These are phyloP conservation scores for Lenzites betulinus DNA, from an alignment of 768 basidiomycete genomes.

Conservation along the genomic window DNA sequence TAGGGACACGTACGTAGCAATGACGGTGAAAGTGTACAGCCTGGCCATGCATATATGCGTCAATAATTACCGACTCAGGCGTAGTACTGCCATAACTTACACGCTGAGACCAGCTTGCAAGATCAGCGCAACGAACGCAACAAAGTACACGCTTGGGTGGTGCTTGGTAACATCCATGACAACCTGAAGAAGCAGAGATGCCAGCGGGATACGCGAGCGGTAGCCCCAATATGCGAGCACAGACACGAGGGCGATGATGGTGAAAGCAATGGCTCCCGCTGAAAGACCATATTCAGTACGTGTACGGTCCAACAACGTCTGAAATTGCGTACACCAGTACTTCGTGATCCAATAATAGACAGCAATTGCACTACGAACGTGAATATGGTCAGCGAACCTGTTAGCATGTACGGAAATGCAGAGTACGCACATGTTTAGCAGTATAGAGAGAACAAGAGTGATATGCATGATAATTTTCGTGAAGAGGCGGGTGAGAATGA, in stretches of 20 bases:
- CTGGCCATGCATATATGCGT: slow-evolving; percentile 35
- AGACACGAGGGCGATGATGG: slow-evolving; percentile 75
- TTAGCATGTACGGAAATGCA: too few species aligned
- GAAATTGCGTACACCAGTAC: slow-evolving; percentile 58
- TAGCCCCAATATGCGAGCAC: slow-evolving; percentile 75
- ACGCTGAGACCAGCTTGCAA: slow-evolving; percentile 71
- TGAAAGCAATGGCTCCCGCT: slow-evolving; percentile 87
- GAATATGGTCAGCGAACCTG: neutral
- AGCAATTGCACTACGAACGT: slow-evolving; percentile 58
- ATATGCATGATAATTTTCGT: slow-evolving; percentile 79
- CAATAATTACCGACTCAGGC: neutral
- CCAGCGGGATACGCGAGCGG: slow-evolving; percentile 73
- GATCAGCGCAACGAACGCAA: slow-evolving; percentile 70
- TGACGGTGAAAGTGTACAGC: slow-evolving; percentile 77
- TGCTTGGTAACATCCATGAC: slow-evolving; percentile 86
- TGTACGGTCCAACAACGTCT: neutral
- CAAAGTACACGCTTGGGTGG: slow-evolving; percentile 77
- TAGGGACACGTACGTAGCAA: slow-evolving; percentile 58
- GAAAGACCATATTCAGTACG: neutral
- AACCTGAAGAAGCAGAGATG: slow-evolving; percentile 75
- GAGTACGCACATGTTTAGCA: slow-evolving; percentile 59
- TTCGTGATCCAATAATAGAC: slow-evolving; percentile 74
- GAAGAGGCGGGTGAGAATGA: slow-evolving; percentile 71
- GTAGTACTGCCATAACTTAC: slow-evolving; percentile 39
- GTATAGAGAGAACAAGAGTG: slow-evolving; percentile 62